Evolutionary conservation across 768 basidiomycete species (phyloP), one percentile per base, ranked within the genome.

Genomic region (Lentinula lateritia): DNA sequence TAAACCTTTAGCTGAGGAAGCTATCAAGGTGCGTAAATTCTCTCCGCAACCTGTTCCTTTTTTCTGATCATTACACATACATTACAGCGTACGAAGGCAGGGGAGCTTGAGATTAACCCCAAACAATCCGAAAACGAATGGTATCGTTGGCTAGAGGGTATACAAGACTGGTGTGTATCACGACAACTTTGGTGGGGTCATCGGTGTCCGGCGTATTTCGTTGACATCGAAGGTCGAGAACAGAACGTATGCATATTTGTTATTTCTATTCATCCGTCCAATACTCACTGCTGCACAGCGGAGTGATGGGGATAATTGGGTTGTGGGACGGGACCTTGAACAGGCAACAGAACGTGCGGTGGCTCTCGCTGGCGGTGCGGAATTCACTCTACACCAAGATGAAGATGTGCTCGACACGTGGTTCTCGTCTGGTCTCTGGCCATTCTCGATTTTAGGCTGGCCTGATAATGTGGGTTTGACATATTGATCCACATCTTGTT

Each of bases 141-240:
- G 95, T 95, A 91, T 72, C 83, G 93, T 61, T 98, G 97, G 96
- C 77, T 98, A 41, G 93, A 95, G 65, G 85, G 83, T 65, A 93
- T 97, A 62, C 94, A 98, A 74, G 97, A 98, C 70, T 99, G 97
- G 97, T 99, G 97, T 76, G 89, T 98, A 69, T 98, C 97, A 2
- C 90, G 97, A 58, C 97, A 99, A 70, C 82, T 98, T 16, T 99
- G 97, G 97, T 98, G 96, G 96, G 96, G 97, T 34, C 96, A 98
- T 70, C 86, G 97, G 61, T 90, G 88, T 71, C 97, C 97, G 2
- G 97, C 95, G 0, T 98, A 97, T 76, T 90, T 94, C 63, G 88
- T 97, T 52, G 82, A 83, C 50, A 84, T 98, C 61, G 92, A 95
- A 60, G 95, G 93, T 5, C 73, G 79, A 62, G 79, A 81, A 2